Percentiles rank a stretch among this genome's conserved stretches.
phyloP scores from a whole-genome alignment of 1,284 basidiomycete genomes.

The Boletus sp. region DNA sequence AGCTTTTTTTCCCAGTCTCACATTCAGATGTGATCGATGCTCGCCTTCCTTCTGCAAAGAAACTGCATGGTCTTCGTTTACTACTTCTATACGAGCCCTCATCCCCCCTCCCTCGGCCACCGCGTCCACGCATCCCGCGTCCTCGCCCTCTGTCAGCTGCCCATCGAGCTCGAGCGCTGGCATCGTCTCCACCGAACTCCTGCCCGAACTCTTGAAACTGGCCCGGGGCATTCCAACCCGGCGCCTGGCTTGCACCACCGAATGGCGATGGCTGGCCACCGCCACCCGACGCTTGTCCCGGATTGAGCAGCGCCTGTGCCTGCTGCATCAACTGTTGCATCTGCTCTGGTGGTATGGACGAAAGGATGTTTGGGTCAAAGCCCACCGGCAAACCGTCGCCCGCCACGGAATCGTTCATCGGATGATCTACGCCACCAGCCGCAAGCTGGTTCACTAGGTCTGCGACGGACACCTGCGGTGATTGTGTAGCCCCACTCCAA shows the following conservation, averaged over 20 bases:
- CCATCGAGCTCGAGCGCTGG: conserved; percentile 41
- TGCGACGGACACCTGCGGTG: conserved; percentile 49
- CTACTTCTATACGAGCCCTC: conserved; percentile 61
- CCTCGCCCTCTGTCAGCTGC: conserved; percentile 36
- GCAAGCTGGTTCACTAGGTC: conserved; percentile 67
- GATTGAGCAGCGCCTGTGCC: conserved; percentile 36
- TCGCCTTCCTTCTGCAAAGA: conserved; percentile 86
- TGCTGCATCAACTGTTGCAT: conserved; percentile 62
- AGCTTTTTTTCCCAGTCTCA: conserved; percentile 42
- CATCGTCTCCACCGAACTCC: conserved; percentile 35
- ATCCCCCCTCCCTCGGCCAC: conserved; percentile 47
- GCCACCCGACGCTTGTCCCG: conserved; percentile 22
- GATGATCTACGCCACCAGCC: conserved; percentile 34
- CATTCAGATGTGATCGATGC: conserved; percentile 46
- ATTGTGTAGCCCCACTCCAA: conserved; percentile 45
- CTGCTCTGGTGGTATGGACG: conserved; percentile 49
- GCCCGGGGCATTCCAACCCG: conserved; percentile 28
- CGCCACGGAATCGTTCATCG: conserved; percentile 19
- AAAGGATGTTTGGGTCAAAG: conserved; percentile 38
- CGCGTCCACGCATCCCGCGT: conserved; percentile 31
- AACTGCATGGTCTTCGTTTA: conserved; percentile 82
- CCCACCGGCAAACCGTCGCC: conserved; percentile 18
- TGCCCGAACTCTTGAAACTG: conserved; percentile 36
- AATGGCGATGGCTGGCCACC: conserved; percentile 26
- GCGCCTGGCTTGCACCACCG: conserved; percentile 22